Base-by-base conservation (phyloP, 164 flowering plant genomes). In the Houttuynia cordata region DNA sequence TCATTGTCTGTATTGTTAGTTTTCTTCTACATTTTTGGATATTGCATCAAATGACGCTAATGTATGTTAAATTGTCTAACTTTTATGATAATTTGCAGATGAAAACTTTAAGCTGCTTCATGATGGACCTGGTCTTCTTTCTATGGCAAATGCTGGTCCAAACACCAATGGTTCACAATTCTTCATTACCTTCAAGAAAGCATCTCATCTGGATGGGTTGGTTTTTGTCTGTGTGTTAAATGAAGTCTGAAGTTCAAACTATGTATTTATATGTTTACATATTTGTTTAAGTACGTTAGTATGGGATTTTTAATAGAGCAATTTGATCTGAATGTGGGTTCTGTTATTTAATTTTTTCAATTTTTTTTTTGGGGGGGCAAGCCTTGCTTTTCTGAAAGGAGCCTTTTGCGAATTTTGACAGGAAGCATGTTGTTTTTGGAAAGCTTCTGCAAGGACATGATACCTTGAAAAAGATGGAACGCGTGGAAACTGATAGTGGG, bases 371-470 rank as follows among this genome's bases (percentile, higher is more conserved):
- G n/a, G n/a, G n/a, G 51, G 37, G 37, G 37, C 37, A 30, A 30
- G 37, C 2, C 4, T 30, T 30, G 37, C 37, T 2, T 30, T 30
- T 6, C 37, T 30, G 37, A 2, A 30, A 21, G 20, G 55, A 52
- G 7, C 1, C 7, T 54, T 51, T 65, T 53, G 17, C 34, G 50
- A 2, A 62, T 19, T 34, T 51, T 57, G 41, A 69, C 85, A 94
- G 99, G 80, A 86, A 84, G 71, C 72, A 72, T 72, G 81, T 85
- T 55, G 95, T 87, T 8, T 88, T 94, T 76, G 99, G 99, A 58
- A 88, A 86, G 76, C 87, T 94, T 66, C 82, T 91, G 55, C 73
- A 82, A 62, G 97, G 99, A 25, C 71, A 62, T 24, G 86, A 86
- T 52, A 81, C 85, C 58, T 56, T 94, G 68, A 80, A 78, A 66